These are phyloP conservation scores for Pseudonitzschia pungens DNA, from an alignment of 108 stramenopile species.

Conservation along the genomic window DNA sequence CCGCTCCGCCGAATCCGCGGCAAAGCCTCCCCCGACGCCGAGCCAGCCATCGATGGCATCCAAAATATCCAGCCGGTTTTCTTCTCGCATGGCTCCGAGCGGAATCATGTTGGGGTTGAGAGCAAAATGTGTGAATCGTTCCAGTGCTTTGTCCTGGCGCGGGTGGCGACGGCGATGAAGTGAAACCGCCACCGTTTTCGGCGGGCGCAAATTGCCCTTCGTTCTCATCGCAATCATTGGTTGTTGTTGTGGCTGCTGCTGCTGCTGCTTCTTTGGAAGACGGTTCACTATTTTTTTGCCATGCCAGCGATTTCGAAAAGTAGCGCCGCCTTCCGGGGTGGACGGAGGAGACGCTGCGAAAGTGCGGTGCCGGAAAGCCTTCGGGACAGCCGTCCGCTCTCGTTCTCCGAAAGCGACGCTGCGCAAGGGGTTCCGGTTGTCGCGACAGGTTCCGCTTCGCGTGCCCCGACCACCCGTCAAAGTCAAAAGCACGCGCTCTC, in stretches of 20 bases:
- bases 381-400: too few relatives aligned
- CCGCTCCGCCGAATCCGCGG: constrained; percentile 21
- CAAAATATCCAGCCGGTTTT: constrained; percentile 25
- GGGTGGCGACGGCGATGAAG: background rate
- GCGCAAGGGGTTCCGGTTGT: too few relatives aligned
- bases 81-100: constrained; percentile 24
- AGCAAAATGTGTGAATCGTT: constrained; percentile 21
- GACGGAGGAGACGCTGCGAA: too few relatives aligned
- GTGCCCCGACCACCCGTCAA: background rate
- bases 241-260: too few relatives aligned
- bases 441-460: background rate
- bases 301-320: too few relatives aligned
- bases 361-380: too few relatives aligned
- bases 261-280: too few relatives aligned
- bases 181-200: background rate
- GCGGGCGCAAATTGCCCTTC: background rate
- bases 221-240: background rate
- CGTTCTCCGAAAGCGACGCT: too few relatives aligned
- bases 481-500: too few relatives aligned
- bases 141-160: constrained; percentile 16
- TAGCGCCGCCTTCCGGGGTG: too few relatives aligned
- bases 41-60: constrained; percentile 25
- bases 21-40: constrained; percentile 4
- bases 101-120: constrained; percentile 23
- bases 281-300: too few relatives aligned